Conservation (phyloP, 2,329 filamentous ascomycete genomes). For the Aspergillus hortae region DNA sequence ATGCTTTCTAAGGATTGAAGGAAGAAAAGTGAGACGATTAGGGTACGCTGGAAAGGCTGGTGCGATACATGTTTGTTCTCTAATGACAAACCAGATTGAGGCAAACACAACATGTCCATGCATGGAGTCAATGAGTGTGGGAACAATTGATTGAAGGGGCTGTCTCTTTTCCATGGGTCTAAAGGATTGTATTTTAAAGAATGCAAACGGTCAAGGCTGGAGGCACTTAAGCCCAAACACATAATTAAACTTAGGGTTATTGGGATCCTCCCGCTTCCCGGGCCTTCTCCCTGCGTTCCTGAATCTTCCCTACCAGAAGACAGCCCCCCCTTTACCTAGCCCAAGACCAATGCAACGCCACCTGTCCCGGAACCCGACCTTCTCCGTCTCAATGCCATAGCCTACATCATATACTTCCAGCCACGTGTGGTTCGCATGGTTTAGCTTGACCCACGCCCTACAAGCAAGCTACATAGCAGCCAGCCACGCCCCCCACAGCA, state of each 20-base stretch:
- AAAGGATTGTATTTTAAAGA: too few relatives aligned
- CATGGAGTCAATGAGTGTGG: too few relatives aligned
- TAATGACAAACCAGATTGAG: too few relatives aligned
- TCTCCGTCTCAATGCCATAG: background rate
- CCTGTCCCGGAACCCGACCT: background rate
- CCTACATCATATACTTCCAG: background rate
- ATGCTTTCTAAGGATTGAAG: background rate
- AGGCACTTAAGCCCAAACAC: too few relatives aligned
- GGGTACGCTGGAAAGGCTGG: too few relatives aligned
- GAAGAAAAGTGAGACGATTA: background rate
- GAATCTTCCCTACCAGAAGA: background rate
- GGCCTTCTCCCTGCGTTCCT: background rate
- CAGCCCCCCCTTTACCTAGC: background rate
- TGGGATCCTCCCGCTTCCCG: background rate
- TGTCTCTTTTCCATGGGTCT: too few relatives aligned
- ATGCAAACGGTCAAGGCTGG: too few relatives aligned
- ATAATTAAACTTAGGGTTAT: background rate
- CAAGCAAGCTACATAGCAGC: background rate
- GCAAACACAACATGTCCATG: too few relatives aligned
- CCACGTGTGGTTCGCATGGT: background rate
- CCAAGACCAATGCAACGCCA: background rate
- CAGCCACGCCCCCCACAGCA: background rate
- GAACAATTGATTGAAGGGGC: too few relatives aligned
- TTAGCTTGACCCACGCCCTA: background rate
- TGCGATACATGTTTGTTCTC: too few relatives aligned